Percentiles rank a stretch among this genome's conserved stretches.
These are phyloP conservation scores for Hymenochaete sp. DNA, from an alignment of 1,284 basidiomycete species.

Conservation along the genomic window DNA sequence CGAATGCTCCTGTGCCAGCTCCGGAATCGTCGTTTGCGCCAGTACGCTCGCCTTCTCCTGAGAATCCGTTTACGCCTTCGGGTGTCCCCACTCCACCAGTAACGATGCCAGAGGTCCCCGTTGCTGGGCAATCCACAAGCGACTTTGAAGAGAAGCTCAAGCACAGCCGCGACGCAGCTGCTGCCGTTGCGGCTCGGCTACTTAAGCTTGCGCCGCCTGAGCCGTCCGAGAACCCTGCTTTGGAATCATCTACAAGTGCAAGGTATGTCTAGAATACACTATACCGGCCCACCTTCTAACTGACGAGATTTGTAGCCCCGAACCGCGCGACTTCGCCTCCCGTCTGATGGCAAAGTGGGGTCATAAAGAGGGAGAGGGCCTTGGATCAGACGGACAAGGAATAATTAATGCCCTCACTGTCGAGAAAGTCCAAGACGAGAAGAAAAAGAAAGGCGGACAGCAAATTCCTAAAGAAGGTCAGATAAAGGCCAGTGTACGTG, in stretches of 20 bases:
- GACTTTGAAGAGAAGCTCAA: conserved; percentile 43
- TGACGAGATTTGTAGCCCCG: conserved; percentile 34
- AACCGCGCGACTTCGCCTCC: conserved; percentile 66
- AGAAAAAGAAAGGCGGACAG: conserved; percentile 32
- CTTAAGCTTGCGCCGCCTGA: conserved; percentile 44
- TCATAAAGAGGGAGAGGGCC: conserved; percentile 85
- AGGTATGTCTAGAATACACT: not conserved
- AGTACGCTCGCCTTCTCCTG: too few relatives aligned
- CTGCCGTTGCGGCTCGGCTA: conserved; percentile 69
- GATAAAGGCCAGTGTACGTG: conserved; percentile 44
- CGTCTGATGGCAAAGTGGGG: conserved; percentile 90
- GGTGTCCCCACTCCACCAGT: conserved; percentile 46
- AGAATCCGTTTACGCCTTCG: conserved; percentile 53
- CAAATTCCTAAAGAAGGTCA: conserved; percentile 32
- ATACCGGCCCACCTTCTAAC: conserved; percentile 6
- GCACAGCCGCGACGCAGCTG: conserved; percentile 63
- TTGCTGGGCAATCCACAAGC: conserved; percentile 4
- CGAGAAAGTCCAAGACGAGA: conserved; percentile 49
- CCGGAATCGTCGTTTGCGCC: conserved; percentile 32
- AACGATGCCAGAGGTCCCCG: conserved; percentile 29
- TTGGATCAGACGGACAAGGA: conserved; percentile 75
- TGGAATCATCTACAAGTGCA: conserved; percentile 23
- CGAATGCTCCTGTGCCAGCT: conserved; percentile 22
- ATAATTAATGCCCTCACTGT: conserved; percentile 83
- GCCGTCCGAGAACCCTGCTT: conserved; percentile 22